Conservation (phyloP, 163 green algal species). For the Coccomyxa subellipsoidea region DNA sequence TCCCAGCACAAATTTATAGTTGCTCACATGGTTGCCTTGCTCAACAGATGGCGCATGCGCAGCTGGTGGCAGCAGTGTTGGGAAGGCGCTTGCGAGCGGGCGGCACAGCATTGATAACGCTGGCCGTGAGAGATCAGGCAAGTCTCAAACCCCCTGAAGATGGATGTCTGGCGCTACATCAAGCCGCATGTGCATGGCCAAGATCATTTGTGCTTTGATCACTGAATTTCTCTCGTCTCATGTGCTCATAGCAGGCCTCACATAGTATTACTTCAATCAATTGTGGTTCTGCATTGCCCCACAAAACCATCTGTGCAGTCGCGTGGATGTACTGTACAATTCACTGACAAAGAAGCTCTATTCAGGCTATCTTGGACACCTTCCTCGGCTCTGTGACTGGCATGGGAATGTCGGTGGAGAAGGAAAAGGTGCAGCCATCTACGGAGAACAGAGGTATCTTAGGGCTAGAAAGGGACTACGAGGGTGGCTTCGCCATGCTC, state of each 20-base stretch:
- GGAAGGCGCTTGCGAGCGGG: slow-evolving; percentile 42
- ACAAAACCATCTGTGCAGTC: too few species aligned
- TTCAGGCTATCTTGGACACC: neutral
- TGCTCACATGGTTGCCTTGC: neutral
- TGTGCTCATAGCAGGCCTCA: too few species aligned
- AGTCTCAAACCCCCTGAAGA: neutral
- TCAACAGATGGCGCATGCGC: slow-evolving; percentile 36
- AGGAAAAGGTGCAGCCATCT: slow-evolving; percentile 25
- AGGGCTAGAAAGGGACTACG: slow-evolving; percentile 52
- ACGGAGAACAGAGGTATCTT: slow-evolving; percentile 39
- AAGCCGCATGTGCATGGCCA: too few species aligned
- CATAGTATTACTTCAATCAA: neutral
- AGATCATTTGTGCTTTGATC: too few species aligned
- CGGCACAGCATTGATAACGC: slow-evolving; percentile 57
- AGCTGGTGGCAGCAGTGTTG: slow-evolving; percentile 59
- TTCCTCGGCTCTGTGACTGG: neutral
- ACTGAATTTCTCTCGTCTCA: too few species aligned
- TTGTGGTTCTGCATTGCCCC: too few species aligned
- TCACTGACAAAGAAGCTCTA: neutral
- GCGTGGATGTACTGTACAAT: too few species aligned
- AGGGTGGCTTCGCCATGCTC: slow-evolving; percentile 70
- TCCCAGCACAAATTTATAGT: neutral
- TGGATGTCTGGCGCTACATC: neutral
- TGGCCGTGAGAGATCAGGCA: slow-evolving; percentile 60
- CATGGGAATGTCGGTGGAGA: neutral